These are phyloP conservation scores for Cercospora sp. DNA, from an alignment of 2,329 filamentous ascomycete genomes.

Conservation along the genomic window DNA sequence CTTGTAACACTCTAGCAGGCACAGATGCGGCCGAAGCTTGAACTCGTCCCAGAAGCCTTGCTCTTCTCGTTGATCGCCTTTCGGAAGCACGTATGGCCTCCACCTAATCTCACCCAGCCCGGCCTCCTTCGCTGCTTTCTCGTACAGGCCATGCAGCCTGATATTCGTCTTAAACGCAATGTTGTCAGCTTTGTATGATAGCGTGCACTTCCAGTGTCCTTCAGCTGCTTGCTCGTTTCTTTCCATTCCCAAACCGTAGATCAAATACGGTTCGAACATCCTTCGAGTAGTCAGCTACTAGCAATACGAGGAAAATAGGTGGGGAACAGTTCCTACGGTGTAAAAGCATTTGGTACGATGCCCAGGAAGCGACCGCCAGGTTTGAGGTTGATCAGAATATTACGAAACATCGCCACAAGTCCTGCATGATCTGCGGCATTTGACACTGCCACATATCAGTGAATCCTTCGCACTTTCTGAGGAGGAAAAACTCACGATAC, in stretches of 20 bases:
- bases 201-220: slow-evolving; percentile 5
- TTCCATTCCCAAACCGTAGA: neutral
- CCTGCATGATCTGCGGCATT: neutral
- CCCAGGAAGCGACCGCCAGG: slow-evolving; percentile 15
- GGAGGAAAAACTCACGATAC: slow-evolving; percentile 1
- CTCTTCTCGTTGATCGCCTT: slow-evolving; percentile 11
- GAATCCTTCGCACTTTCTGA: neutral
- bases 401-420: slow-evolving; percentile 17
- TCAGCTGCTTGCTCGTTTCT: neutral
- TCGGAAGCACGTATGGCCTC: slow-evolving; percentile 16
- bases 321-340: neutral
- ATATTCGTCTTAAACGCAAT: neutral
- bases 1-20: slow-evolving; percentile 13
- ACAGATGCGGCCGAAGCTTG: slow-evolving; percentile 16
- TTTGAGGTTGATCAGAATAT: slow-evolving; percentile 1
- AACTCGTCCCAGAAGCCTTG: slow-evolving; percentile 22
- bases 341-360: slow-evolving; percentile 1
- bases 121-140: slow-evolving; percentile 18
- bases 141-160: slow-evolving; percentile 7
- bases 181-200: neutral
- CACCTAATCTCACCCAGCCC: slow-evolving; percentile 17
- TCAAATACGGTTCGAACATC: slow-evolving; percentile 1
- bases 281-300: too few relatives aligned
- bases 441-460: neutral
- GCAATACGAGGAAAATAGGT: too few relatives aligned